These are phyloP conservation scores for Periconia sp. DNA, from an alignment of 2,329 filamentous ascomycete genomes.

Conservation along the genomic window DNA sequence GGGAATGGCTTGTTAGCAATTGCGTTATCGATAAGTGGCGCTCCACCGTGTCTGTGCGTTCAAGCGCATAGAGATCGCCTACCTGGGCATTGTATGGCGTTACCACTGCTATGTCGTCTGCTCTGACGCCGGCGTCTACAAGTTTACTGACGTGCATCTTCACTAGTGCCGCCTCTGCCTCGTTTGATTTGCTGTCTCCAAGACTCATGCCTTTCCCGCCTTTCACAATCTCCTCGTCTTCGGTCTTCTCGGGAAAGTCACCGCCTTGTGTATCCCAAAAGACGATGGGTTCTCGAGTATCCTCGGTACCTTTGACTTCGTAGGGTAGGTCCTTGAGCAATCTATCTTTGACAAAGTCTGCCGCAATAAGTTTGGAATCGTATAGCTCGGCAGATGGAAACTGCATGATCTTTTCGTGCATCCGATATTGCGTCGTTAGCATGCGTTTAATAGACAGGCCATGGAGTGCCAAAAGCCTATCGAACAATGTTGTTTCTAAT, in stretches of 20 bases:
- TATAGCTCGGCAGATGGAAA: slow-evolving; percentile 93
- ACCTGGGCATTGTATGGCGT: slow-evolving; percentile 97
- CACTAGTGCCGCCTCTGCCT: slow-evolving; percentile 85
- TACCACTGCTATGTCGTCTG: slow-evolving; percentile 88
- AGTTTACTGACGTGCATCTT: slow-evolving; percentile 76
- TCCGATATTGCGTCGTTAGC: slow-evolving; percentile 96
- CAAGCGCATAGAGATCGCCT: slow-evolving; percentile 25
- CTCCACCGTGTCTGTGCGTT: slow-evolving; percentile 7
- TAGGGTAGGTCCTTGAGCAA: slow-evolving; percentile 81
- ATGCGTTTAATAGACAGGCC: slow-evolving; percentile 87
- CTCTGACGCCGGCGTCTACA: slow-evolving; percentile 77
- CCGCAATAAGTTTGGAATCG: slow-evolving; percentile 79
- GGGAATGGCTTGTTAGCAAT: slow-evolving; percentile 21
- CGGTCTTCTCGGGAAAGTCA: slow-evolving; percentile 82
- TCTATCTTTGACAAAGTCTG: slow-evolving; percentile 75
- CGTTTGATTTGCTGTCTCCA: slow-evolving; percentile 87
- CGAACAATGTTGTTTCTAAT: slow-evolving; percentile 91
- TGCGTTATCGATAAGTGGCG: slow-evolving; percentile 7
- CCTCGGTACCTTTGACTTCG: slow-evolving; percentile 77
- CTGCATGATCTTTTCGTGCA: slow-evolving; percentile 95
- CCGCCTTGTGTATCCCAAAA: slow-evolving; percentile 98
- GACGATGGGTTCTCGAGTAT: slow-evolving; percentile 84
- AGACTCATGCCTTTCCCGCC: slow-evolving; percentile 58
- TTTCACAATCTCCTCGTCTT: slow-evolving; percentile 69
- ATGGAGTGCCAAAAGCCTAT: slow-evolving; percentile 81